Base-by-base conservation (phyloP, 2,329 filamentous ascomycete species). In the Alternaria atra region DNA sequence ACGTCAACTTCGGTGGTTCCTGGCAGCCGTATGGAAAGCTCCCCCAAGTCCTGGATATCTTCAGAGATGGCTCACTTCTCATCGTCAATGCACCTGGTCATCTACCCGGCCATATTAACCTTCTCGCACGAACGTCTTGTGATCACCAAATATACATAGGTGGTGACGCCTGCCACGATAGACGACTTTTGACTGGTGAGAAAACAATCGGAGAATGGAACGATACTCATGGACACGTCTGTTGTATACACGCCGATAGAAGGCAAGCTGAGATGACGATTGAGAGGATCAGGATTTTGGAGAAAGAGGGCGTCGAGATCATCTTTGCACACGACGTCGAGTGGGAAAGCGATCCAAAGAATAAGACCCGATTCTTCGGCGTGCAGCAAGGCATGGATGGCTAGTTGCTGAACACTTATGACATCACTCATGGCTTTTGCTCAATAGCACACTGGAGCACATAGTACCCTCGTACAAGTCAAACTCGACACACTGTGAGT, bases 141-240 rank as follows among this genome's bases (percentile, higher is more conserved):
- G 60, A 66, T 13, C 77, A 79, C 17, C 82, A 80, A 69, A 70
- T 85, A 1, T 84, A 83, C 63, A 79, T 87, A 1, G 83, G 79
- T 8, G 85, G 84, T 3, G 85, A 88, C 71, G 81, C 83, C 17
- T 87, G 83, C 59, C 86, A 88, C 63, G 84, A 87, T 63, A 73
- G 76, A 0, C 73, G 85, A 29, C 74, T 87, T 2, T 65, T 87
- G 65, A 82, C 79, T 0, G 84, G 84, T 0, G 84, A 86, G 63
- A 85, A 81, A 60, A 79, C 76, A 2, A 84, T 87, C 46, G 86
- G 84, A 2, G 77, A 82, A 46, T 87, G 84, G 77, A 74, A 80
- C 23, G 82, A 85, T 63, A 76, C 74, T 1, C 72, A 77, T 15
- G 84, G 84, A 0, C 77, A 79, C 12, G 60, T 75, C 23, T 77